Conservation (phyloP, 495 filamentous ascomycete genomes). For the Sabuloglossum arenarium region DNA sequence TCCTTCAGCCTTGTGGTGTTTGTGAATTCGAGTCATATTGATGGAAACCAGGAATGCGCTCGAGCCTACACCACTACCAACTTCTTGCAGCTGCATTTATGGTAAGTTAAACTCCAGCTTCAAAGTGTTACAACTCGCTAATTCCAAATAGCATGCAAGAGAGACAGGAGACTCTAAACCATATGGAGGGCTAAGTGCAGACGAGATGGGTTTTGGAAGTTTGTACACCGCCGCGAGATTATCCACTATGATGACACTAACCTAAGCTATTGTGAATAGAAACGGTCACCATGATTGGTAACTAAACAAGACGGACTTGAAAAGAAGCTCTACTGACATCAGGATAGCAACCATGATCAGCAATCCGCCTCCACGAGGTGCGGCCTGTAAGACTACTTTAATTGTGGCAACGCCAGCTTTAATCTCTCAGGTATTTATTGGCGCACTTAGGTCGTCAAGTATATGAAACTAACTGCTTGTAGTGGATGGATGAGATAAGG, state of each 20-base stretch:
- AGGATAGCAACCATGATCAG: not conserved
- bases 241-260: not conserved
- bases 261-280: not conserved
- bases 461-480: not conserved
- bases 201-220: constrained; percentile 5
- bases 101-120: not conserved
- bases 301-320: not conserved
- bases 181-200: not conserved
- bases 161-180: not conserved
- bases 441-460: not conserved
- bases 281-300: not conserved
- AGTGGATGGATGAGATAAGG: not conserved
- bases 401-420: constrained; percentile 1
- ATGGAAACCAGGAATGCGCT: not conserved
- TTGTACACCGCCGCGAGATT: not conserved
- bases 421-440: not conserved
- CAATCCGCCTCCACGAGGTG: not conserved
- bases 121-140: not conserved
- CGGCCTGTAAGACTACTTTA: not conserved
- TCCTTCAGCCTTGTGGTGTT: not conserved
- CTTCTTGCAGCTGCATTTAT: not conserved
- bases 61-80: not conserved
- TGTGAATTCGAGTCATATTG: not conserved
- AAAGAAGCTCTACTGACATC: not conserved
- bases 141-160: not conserved